Percentiles rank a stretch among this genome's conserved stretches.
Conservation (phyloP, 2,329 filamentous ascomycete species). For the Alternaria longipes region DNA sequence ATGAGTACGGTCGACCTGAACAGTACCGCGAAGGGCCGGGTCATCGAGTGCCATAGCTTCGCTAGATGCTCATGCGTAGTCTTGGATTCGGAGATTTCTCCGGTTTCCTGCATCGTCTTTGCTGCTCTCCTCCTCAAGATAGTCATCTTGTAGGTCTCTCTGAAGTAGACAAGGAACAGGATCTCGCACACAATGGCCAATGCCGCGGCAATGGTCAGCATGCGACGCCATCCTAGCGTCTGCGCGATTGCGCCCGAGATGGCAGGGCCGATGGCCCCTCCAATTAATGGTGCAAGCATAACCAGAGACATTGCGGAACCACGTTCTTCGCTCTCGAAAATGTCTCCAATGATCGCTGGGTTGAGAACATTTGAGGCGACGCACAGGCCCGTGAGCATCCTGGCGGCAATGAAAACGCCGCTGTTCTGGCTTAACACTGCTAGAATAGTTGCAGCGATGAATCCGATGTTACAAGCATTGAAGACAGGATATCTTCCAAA, state of each 20-base stretch:
- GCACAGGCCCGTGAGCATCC: slow-evolving; percentile 56
- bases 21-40: slow-evolving; percentile 54
- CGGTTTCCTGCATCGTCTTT: slow-evolving; percentile 27
- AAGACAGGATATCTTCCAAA: slow-evolving; percentile 46
- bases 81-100: slow-evolving; percentile 15
- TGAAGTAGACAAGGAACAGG: slow-evolving; percentile 61
- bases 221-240: slow-evolving; percentile 63
- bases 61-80: slow-evolving; percentile 29
- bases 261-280: slow-evolving; percentile 66
- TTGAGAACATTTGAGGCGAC: slow-evolving; percentile 65
- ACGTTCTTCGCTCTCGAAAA: slow-evolving; percentile 66
- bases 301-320: slow-evolving; percentile 67
- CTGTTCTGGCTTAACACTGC: slow-evolving; percentile 52
- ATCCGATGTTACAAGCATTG: slow-evolving; percentile 53
- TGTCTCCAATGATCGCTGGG: slow-evolving; percentile 71
- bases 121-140: slow-evolving; percentile 55
- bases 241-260: slow-evolving; percentile 65
- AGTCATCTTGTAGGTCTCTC: slow-evolving; percentile 69
- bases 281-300: slow-evolving; percentile 66
- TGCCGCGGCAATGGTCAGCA: slow-evolving; percentile 61
- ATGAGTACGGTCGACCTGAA: slow-evolving; percentile 64
- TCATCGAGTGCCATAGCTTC: slow-evolving; percentile 51
- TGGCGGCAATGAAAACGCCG: slow-evolving; percentile 52
- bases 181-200: slow-evolving; percentile 62
- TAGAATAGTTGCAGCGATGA: slow-evolving; percentile 55